These are phyloP conservation scores for Copromyces sp. DNA, from an alignment of 495 filamentous ascomycete genomes.

Conservation along the genomic window DNA sequence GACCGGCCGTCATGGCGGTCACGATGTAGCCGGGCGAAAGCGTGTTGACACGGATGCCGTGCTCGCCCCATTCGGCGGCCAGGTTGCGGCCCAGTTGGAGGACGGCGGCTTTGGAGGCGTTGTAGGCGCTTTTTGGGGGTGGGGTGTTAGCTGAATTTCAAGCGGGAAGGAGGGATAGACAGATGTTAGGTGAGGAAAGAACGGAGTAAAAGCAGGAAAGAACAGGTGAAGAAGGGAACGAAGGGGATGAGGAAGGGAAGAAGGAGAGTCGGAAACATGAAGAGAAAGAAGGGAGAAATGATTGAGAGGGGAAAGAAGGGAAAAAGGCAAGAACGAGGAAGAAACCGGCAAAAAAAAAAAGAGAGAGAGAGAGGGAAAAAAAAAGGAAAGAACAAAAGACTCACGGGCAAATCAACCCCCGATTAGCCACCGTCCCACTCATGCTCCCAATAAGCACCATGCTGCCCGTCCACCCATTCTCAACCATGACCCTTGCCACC, in stretches of 20 bases:
- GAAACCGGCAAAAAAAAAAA: not conserved
- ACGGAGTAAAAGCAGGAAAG: too few species aligned
- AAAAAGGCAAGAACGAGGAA: not conserved
- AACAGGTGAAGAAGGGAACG: too few species aligned
- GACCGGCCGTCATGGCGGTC: slow-evolving; percentile 76
- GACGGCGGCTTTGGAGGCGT: slow-evolving; percentile 81
- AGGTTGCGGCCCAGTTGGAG: slow-evolving; percentile 77
- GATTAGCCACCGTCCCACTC: slow-evolving; percentile 71
- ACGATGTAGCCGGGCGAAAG: slow-evolving; percentile 93
- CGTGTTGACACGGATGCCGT: slow-evolving; percentile 90
- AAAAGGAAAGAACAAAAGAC: not conserved
- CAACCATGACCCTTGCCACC: slow-evolving; percentile 65
- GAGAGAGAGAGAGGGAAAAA: not conserved
- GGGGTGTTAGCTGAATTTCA: too few species aligned
- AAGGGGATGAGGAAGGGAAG: too few species aligned
- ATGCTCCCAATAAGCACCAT: slow-evolving; percentile 69
- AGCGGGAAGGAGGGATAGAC: too few species aligned
- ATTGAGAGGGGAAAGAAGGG: not conserved
- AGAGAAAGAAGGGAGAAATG: not conserved
- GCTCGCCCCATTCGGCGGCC: slow-evolving; percentile 75
- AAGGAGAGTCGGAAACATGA: too few species aligned
- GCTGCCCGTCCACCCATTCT: slow-evolving; percentile 45
- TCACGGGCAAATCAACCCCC: slow-evolving; percentile 40
- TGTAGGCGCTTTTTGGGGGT: slow-evolving; percentile 55
- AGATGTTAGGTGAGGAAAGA: too few species aligned